Percentiles rank a stretch among this genome's conserved stretches.
These are phyloP conservation scores for Pythium dissimile DNA, from an alignment of 352 stramenopile genomes.

Conservation along the genomic window DNA sequence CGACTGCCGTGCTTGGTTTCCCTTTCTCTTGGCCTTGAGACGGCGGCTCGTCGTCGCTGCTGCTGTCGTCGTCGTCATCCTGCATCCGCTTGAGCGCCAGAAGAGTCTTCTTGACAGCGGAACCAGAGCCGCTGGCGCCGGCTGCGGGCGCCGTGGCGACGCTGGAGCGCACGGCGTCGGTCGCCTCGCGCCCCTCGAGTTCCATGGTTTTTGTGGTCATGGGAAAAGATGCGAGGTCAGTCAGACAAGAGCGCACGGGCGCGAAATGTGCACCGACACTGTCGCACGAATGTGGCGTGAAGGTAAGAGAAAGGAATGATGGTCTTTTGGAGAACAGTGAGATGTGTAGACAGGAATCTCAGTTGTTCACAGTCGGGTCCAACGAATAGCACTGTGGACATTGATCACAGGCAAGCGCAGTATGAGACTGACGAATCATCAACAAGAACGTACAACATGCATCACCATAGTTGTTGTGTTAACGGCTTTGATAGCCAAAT, in stretches of 20 bases:
- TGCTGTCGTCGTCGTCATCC: constrained; percentile 18
- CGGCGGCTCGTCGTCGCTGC: constrained; percentile 8
- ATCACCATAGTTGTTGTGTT: no score
- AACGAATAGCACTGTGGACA: no score
- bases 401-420: no score
- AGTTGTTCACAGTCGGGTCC: no score
- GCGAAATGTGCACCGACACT: not conserved
- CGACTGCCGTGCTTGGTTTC: not conserved
- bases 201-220: not conserved
- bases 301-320: constrained; percentile 13
- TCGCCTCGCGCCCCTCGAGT: not conserved
- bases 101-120: constrained; percentile 2
- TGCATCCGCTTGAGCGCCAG: constrained; percentile 5
- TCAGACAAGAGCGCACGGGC: not conserved
- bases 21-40: not conserved
- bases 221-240: constrained; percentile 5
- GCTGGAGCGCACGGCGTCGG: not conserved
- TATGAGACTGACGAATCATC: no score
- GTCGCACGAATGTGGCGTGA: constrained; percentile 18
- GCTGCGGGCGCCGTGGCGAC: not conserved
- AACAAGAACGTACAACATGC: no score
- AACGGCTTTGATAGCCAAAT: no score
- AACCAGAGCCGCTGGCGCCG: not conserved
- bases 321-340: no score
- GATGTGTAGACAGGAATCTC: no score